phyloP scores from a whole-genome alignment of 2,329 filamentous ascomycete species.

The Magnaporthiopsis incrustans region DNA sequence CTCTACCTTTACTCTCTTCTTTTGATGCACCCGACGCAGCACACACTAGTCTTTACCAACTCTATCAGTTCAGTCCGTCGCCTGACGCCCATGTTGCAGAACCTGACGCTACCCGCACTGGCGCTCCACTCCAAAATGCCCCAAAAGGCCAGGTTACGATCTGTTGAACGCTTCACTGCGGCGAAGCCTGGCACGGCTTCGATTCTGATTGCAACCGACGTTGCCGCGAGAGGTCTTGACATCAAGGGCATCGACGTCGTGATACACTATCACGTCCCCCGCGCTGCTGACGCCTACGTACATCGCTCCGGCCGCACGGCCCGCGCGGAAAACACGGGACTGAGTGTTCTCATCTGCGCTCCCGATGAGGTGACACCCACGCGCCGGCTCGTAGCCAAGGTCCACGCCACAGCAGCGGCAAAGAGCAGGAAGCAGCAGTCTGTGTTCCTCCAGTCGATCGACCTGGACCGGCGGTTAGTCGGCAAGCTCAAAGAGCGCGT shows the following conservation, averaged over 20 bases:
- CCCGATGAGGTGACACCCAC: conserved; percentile 87
- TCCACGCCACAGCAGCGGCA: conserved; percentile 57
- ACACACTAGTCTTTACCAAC: conserved; percentile 89
- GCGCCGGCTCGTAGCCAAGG: conserved; percentile 74
- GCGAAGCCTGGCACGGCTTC: conserved; percentile 44
- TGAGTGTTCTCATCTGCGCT: conserved; percentile 80
- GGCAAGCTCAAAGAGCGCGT: conserved; percentile 69
- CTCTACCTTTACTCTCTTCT: conserved; percentile 87
- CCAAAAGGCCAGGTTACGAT: conserved; percentile 90
- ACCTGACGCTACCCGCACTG: conserved; percentile 67
- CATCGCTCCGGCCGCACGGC: conserved; percentile 93
- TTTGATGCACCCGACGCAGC: conserved; percentile 70
- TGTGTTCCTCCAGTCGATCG: conserved; percentile 65
- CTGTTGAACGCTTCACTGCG: conserved; percentile 78
- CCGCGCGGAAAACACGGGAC: conserved; percentile 67
- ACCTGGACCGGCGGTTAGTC: conserved; percentile 74
- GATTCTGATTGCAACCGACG: conserved; percentile 86
- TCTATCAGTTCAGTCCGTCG: conserved; percentile 89
- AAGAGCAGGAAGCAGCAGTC: conserved; percentile 34
- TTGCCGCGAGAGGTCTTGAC: conserved; percentile 87
- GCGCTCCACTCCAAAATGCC: conserved; percentile 89
- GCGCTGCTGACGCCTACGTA: conserved; percentile 86
- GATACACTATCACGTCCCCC: conserved; percentile 90
- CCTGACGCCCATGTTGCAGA: conserved; percentile 74
- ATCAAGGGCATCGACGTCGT: conserved; percentile 85